A percentile compares a stretch with the other conserved stretches of the same genome.
phyloP scores from a whole-genome alignment of 441 rosid genomes.

The Aleurites moluccanus region DNA sequence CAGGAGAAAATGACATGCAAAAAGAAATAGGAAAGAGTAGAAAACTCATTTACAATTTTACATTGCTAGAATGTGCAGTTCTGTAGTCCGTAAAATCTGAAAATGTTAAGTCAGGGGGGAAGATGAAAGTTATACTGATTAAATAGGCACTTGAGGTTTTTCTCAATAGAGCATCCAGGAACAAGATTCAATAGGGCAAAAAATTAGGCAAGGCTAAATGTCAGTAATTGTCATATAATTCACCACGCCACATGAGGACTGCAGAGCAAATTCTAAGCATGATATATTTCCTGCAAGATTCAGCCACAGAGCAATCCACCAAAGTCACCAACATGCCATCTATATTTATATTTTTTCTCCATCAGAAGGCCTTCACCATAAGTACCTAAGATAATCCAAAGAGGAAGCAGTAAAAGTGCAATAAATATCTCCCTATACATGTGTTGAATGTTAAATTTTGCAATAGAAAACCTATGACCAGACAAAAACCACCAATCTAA shows the following conservation, averaged over 20 bases:
- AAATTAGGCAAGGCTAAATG: background rate
- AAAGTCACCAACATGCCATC: background rate
- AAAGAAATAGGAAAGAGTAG: too few relatives aligned
- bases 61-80: background rate
- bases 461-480: background rate
- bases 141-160: background rate
- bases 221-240: background rate
- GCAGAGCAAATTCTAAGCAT: background rate
- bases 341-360: background rate
- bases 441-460: background rate
- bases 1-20: too few relatives aligned
- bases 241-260: background rate
- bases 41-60: too few relatives aligned
- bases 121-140: too few relatives aligned
- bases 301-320: background rate
- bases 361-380: background rate
- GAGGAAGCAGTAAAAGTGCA: background rate
- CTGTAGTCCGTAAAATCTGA: background rate
- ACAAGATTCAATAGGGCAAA: background rate
- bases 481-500: background rate
- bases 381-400: conserved; percentile 1
- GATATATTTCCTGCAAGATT: conserved; percentile 10
- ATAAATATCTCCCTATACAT: background rate
- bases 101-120: background rate
- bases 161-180: background rate